A percentile compares a stretch with the other conserved stretches of the same genome.
phyloP scores from a whole-genome alignment of 139 green algal species.

The Spirogloea muscicola region DNA sequence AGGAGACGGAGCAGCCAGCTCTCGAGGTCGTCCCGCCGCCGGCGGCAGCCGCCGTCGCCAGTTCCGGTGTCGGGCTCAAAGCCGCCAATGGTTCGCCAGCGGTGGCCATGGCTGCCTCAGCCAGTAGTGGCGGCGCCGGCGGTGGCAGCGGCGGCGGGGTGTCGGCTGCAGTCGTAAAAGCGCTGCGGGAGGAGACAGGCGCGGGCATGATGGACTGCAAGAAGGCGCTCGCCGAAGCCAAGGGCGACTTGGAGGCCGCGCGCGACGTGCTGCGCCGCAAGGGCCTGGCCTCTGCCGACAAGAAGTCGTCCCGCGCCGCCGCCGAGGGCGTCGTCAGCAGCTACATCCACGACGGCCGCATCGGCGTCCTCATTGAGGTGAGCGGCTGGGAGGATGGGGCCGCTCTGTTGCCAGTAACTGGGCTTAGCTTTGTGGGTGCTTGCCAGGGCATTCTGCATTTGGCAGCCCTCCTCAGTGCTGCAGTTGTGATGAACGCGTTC shows the following conservation, averaged over 20 bases:
- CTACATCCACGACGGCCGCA: constrained; percentile 92
- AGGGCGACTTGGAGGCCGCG: constrained; percentile 75
- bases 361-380: constrained; percentile 58
- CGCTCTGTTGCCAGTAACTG: too few relatives aligned
- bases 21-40: too few relatives aligned
- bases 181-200: constrained; percentile 78
- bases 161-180: constrained; percentile 73
- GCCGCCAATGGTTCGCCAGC: too few relatives aligned
- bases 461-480: too few relatives aligned
- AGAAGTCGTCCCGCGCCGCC: constrained; percentile 91
- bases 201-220: constrained; percentile 99
- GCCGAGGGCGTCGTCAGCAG: constrained; percentile 71
- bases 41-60: too few relatives aligned
- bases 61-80: too few relatives aligned
- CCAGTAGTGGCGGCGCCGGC: not conserved
- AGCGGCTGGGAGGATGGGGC: too few relatives aligned
- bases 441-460: too few relatives aligned
- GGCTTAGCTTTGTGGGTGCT: too few relatives aligned
- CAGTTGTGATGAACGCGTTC: too few relatives aligned
- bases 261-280: constrained; percentile 87
- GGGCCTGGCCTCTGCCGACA: constrained; percentile 90
- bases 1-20: too few relatives aligned
- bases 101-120: constrained; percentile 11
- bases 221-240: constrained; percentile 81
- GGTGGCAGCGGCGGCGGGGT: constrained; percentile 41